Base-by-base conservation (phyloP, 2,329 filamentous ascomycete genomes). In the Aspergillus sp. region DNA sequence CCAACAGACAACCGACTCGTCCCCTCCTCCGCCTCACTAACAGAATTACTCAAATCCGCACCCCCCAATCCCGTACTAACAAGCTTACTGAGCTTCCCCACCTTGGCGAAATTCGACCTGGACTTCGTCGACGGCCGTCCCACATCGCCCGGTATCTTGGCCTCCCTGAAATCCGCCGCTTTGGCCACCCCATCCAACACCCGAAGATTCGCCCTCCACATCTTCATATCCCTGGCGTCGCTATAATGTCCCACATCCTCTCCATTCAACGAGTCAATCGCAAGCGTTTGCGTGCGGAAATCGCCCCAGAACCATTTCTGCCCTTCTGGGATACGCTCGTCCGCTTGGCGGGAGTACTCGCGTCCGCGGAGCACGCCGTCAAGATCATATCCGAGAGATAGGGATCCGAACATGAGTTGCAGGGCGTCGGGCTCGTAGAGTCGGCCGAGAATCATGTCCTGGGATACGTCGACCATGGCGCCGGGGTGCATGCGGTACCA, bases 231-330 rank as follows among this genome's bases (percentile, higher is more conserved):
- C 7, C 82, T 77, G 7, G 77, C 70, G 0, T 73, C 74, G 55
- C 83, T 80, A 42, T 77, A 79, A 19, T 73, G 72, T 0, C 82
- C 78, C 5, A 84, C 80, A 30, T 84, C 82, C 1, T 80, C 67
- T 1, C 82, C 82, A 61, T 86, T 87, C 39, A 87, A 71, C 3
- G 80, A 80, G 27, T 81, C 80, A 5, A 88, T 67, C 27, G 83
- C 83, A 0, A 88, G 77, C 0, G 84, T 82, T 51, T 87, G 81
- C 0, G 81, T 80, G 1, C 86, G 79, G 21, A 77, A 77, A 55
- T 88, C 84, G 0, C 79, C 84, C 81, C 83, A 86, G 69, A 82
- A 85, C 84, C 84, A 88, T 0, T 73, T 71, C 25, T 80, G 77
- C 13, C 74, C 78, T 1, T 67, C 54, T 0, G 73, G 67, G 27